phyloP scores from a whole-genome alignment of 805 yeast species.

The Metschnikowia peoriensis region DNA sequence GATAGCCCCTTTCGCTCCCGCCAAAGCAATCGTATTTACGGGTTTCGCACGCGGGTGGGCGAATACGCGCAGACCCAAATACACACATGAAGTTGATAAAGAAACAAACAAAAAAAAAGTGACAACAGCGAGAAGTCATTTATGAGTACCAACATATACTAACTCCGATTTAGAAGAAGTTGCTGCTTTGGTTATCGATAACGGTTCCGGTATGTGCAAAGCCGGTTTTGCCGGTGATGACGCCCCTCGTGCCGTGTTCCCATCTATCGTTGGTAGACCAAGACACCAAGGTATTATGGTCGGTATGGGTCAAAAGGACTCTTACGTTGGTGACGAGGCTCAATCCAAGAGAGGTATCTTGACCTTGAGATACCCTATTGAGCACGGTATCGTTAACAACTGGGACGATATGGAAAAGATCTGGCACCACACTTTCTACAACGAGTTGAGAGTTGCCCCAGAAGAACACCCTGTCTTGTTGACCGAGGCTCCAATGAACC shows the following conservation, averaged over 20 bases:
- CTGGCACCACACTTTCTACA: constrained; percentile 99
- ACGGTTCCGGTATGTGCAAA: constrained; percentile 99
- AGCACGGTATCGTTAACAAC: constrained; percentile 99
- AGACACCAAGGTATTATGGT: constrained; percentile 99
- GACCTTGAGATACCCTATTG: constrained; percentile 97
- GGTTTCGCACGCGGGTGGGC: constrained; percentile 5
- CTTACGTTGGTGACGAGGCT: constrained; percentile 99
- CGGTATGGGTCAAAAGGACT: constrained; percentile 99
- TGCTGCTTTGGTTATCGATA: constrained; percentile 84
- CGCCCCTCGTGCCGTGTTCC: constrained; percentile 99
- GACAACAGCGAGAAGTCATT: background rate
- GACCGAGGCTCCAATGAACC: constrained; percentile 99
- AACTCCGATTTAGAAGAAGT: constrained; percentile 42
- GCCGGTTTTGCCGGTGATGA: constrained; percentile 99
- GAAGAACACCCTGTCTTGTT: constrained; percentile 99
- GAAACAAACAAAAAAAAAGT: background rate
- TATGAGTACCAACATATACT: constrained; percentile 8
- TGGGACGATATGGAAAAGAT: constrained; percentile 99
- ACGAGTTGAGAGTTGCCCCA: constrained; percentile 99
- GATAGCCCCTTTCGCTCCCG: constrained; percentile 8
- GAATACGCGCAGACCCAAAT: background rate
- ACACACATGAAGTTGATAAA: background rate
- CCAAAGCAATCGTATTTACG: constrained; percentile 7
- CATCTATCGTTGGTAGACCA: constrained; percentile 99
- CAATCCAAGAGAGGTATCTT: constrained; percentile 99